Percentiles rank a stretch among this genome's conserved stretches.
These are phyloP conservation scores for Pythium rhizo-oryzae DNA, from an alignment of 352 stramenopile species.

Conservation along the genomic window DNA sequence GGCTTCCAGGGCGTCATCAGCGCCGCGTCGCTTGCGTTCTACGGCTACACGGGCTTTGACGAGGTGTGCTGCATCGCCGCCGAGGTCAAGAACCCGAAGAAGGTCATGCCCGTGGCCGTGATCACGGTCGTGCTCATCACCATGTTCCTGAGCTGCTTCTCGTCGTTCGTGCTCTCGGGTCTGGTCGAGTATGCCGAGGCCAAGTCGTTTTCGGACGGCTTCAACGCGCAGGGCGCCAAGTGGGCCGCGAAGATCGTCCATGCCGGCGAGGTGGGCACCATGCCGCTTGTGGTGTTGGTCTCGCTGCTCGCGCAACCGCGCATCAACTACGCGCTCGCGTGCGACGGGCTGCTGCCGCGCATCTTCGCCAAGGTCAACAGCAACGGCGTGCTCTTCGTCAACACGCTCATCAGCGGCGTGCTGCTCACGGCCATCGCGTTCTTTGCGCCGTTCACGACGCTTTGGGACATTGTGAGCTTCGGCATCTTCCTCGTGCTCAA, in stretches of 20 bases:
- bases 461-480: slow-evolving; percentile 91
- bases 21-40: slow-evolving; percentile 89
- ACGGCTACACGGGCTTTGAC: slow-evolving; percentile 96
- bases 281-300: slow-evolving; percentile 94
- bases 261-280: slow-evolving; percentile 73
- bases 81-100: slow-evolving; percentile 78
- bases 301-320: slow-evolving; percentile 92
- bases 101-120: slow-evolving; percentile 77
- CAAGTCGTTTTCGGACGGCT: slow-evolving; percentile 43
- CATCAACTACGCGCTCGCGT: slow-evolving; percentile 92
- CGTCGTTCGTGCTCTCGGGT: slow-evolving; percentile 86
- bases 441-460: slow-evolving; percentile 69
- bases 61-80: slow-evolving; percentile 92
- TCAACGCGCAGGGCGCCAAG: slow-evolving; percentile 40
- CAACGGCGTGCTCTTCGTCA: slow-evolving; percentile 81
- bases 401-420: slow-evolving; percentile 66
- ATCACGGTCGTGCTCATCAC: slow-evolving; percentile 80
- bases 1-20: slow-evolving; percentile 71
- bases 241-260: slow-evolving; percentile 60
- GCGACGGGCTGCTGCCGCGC: slow-evolving; percentile 91
- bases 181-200: slow-evolving; percentile 47
- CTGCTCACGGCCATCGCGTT: slow-evolving; percentile 74
- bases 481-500: slow-evolving; percentile 90
- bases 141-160: slow-evolving; percentile 71
- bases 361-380: slow-evolving; percentile 89